Evolutionary conservation across 805 yeast species (phyloP).

Genomic region (Cyberlindnera euphorbiae): DNA sequence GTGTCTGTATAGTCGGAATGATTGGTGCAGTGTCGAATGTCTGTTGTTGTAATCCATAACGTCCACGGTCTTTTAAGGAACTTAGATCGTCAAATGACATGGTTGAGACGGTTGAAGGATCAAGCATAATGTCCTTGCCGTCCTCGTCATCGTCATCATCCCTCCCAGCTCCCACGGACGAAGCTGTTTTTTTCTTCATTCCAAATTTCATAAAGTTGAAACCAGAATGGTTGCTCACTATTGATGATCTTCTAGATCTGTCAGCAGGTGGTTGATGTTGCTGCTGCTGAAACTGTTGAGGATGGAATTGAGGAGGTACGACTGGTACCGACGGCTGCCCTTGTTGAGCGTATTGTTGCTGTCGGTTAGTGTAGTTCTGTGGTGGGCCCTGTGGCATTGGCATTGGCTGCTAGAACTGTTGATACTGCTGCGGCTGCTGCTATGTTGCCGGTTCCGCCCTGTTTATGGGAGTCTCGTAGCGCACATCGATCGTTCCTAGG

Average conservation of each 20-base stretch:
- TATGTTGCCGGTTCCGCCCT: not conserved
- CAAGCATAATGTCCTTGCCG: conserved; percentile 31
- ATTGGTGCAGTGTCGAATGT: conserved; percentile 61
- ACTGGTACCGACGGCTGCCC: conserved; percentile 1
- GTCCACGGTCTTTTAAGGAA: conserved; percentile 60
- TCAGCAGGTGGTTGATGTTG: conserved; percentile 15
- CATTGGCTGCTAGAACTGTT: conserved; percentile 7
- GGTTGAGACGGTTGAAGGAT: conserved; percentile 30
- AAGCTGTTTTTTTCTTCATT: conserved; percentile 9
- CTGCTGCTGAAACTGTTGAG: conserved; percentile 10
- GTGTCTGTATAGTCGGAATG: conserved; percentile 59
- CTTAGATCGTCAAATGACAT: conserved; percentile 62
- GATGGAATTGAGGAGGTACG: conserved; percentile 3
- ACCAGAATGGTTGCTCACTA: conserved; percentile 12
- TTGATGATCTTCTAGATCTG: conserved; percentile 20
- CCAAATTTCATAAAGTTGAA: conserved; percentile 13
- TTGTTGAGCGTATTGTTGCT: conserved; percentile 11
- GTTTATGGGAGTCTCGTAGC: conserved; percentile 35
- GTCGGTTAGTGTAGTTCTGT: conserved; percentile 16
- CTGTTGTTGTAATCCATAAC: conserved; percentile 45
- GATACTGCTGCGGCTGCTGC: conserved; percentile 1
- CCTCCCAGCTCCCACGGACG: conserved; percentile 15
- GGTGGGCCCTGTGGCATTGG: conserved; percentile 12
- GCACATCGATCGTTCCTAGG: conserved; percentile 41
- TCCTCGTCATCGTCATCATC: conserved; percentile 35